phyloP scores from a whole-genome alignment of 441 rosid genomes.

The Populus trichocarpa region DNA sequence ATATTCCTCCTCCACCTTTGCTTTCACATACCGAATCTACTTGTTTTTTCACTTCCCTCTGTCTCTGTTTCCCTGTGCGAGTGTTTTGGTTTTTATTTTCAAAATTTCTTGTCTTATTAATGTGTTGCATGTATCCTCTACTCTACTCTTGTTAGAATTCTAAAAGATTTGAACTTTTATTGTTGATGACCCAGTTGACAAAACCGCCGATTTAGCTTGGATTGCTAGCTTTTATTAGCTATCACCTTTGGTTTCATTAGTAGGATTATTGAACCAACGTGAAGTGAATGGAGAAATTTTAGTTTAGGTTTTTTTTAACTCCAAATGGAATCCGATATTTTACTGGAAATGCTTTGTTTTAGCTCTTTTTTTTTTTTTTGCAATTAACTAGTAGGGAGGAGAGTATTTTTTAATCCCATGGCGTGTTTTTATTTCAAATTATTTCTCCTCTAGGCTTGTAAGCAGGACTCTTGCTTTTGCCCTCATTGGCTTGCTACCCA shows the following conservation, averaged over 20 bases:
- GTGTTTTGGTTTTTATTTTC: neutral
- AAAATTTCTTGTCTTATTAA: no score
- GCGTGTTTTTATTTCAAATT: neutral
- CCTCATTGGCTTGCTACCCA: neutral
- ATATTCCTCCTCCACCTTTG: neutral
- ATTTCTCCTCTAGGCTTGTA: neutral
- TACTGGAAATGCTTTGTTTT: neutral
- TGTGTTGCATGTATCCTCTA: neutral
- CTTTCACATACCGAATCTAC: neutral
- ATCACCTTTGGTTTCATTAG: slow-evolving; percentile 1
- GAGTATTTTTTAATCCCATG: neutral
- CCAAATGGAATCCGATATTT: neutral
- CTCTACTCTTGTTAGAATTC: neutral
- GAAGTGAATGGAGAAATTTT: neutral
- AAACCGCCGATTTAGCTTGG: neutral
- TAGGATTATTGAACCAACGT: neutral
- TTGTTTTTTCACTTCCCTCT: no score
- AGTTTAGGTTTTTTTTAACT: neutral
- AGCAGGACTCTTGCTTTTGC: neutral
- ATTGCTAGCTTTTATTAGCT: neutral
- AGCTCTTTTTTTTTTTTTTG: no score
- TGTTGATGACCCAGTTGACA: neutral
- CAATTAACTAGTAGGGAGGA: neutral
- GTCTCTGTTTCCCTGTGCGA: neutral
- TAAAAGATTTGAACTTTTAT: neutral